These are phyloP conservation scores for Pichia sorboxylosa DNA, from an alignment of 1,139 yeast species.

Conservation along the genomic window DNA sequence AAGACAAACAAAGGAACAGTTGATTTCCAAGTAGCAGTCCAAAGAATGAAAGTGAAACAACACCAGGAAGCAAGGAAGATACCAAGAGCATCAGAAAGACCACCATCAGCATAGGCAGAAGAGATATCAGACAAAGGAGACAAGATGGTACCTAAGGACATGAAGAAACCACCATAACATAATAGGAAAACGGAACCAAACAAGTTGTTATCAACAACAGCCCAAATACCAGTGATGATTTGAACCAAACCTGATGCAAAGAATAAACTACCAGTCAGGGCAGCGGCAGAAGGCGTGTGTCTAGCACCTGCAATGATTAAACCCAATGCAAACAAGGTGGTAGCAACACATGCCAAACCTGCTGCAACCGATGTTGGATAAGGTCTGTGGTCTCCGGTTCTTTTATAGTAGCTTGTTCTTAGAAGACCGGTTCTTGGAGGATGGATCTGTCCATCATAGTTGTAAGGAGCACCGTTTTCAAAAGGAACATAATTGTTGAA, in stretches of 20 bases:
- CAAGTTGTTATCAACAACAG: conserved; percentile 42
- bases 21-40: conserved; percentile 32
- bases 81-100: conserved; percentile 27
- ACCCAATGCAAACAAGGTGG: conserved; percentile 23
- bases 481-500: too few species aligned
- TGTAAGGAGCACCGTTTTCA: conserved; percentile 11
- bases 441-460: conserved; percentile 11
- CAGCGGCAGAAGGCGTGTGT: conserved; percentile 37
- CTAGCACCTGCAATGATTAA: conserved; percentile 41
- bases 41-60: conserved; percentile 31
- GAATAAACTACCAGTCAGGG: conserved; percentile 38
- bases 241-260: conserved; percentile 58
- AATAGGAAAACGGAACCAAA: conserved; percentile 30
- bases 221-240: conserved; percentile 56
- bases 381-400: conserved; percentile 21
- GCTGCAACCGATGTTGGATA: conserved; percentile 25
- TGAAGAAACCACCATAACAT: conserved; percentile 31
- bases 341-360: conserved; percentile 23
- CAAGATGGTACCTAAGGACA: conserved; percentile 26
- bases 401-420: conserved; percentile 21
- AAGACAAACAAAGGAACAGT: conserved; percentile 31
- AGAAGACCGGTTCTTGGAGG: conserved; percentile 25
- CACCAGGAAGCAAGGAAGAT: conserved; percentile 34
- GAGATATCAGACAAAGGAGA: conserved; percentile 27
- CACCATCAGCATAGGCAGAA: conserved; percentile 22